Base-by-base conservation (phyloP, 441 rosid genomes). In the Populus hybrid region DNA sequence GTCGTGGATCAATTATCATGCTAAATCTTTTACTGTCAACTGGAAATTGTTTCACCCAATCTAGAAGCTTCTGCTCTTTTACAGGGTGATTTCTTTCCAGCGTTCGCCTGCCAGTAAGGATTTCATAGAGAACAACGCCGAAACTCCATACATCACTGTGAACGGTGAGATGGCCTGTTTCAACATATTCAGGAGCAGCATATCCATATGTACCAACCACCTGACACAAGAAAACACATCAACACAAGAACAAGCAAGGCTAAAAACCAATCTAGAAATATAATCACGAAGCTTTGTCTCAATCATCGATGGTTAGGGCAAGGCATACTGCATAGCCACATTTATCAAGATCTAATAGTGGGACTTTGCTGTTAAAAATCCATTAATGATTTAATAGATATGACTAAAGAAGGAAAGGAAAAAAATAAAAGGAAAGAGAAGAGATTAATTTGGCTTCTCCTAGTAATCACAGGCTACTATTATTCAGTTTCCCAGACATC, bases 151-250 rank as follows among this genome's bases (percentile, higher is more conserved):
- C 84, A 69, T 95, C 98, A 38, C 97, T 92, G 38, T 87, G 88
- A 24, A 82, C 40, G 28, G 91, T 87, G 38, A 95, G 89, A 83
- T 88, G 97, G 30, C 99, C 98, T 1, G 99, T 93, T 84, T 93
- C 85, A 1, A 93, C 85, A 69, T 95, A 95, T 76, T 95, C 99
- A 1, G 99, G 99, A 61, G 95, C 97, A 46, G 99, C 99, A 79
- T 95, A 94, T 8, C 99, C 99, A 2, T 87, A 79, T 24, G 99
- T 95, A n/a, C 99, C 98, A 16, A 93, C 95, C 32, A 87, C 95
- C 99, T 92, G 75, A 66, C 42, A 66, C 71, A 6, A 21, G 66
- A 21, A 61, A 23, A 63, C 28, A 28, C 40, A 34, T 35, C 75
- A 69, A 23, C 53, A 36, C 23, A 59, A 14, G 14, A 30, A 69